Evolutionary conservation across 176 grass and related monocot genomes (phyloP).

Genomic region (Calamus simplicifolius): DNA sequence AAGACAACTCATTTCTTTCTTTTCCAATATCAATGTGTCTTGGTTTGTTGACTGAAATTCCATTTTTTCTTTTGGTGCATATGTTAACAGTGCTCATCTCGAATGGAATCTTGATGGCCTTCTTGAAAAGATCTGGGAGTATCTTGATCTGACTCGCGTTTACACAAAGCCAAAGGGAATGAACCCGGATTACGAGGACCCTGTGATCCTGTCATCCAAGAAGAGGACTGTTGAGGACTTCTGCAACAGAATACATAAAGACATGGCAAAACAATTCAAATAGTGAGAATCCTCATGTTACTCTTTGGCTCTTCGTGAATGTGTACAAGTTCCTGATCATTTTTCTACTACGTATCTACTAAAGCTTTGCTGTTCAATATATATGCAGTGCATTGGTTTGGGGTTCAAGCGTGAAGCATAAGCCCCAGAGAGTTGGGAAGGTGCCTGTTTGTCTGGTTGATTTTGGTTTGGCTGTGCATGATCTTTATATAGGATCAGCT

Average conservation of each 20-base stretch:
- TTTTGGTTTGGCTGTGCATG: too few relatives aligned
- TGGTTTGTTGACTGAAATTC: not conserved
- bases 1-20: too few relatives aligned
- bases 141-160: constrained; percentile 83
- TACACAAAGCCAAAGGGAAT: constrained; percentile 94
- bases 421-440: constrained; percentile 96
- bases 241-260: constrained; percentile 86
- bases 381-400: constrained; percentile 74
- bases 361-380: not conserved
- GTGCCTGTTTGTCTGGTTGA: not conserved
- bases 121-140: constrained; percentile 86
- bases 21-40: too few relatives aligned
- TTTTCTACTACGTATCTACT: too few relatives aligned
- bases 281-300: constrained; percentile 39
- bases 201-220: constrained; percentile 80
- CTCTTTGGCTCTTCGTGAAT: not conserved
- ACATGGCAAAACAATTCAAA: constrained; percentile 95
- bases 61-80: constrained; percentile 1
- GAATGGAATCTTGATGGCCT: constrained; percentile 94
- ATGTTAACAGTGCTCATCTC: constrained; percentile 55
- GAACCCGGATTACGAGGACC: constrained; percentile 96
- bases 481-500: too few relatives aligned
- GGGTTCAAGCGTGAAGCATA: constrained; percentile 95
- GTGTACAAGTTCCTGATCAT: too few relatives aligned
- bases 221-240: constrained; percentile 89